These are phyloP conservation scores for Fistulinella staudtii DNA, from an alignment of 1,284 basidiomycete genomes.

Conservation along the genomic window DNA sequence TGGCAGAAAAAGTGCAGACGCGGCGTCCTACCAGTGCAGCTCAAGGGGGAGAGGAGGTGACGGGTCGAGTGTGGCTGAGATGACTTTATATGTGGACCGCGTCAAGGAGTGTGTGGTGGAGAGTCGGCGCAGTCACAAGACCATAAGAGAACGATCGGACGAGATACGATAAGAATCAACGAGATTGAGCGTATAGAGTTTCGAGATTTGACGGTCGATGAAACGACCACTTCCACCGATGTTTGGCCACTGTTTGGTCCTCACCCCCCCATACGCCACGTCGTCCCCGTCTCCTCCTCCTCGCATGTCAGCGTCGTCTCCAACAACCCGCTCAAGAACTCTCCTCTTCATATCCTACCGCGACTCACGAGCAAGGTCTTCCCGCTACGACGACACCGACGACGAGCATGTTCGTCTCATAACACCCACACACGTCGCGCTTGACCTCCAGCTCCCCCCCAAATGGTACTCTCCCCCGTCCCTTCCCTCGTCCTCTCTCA, in stretches of 20 bases:
- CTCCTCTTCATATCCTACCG: constrained; percentile 94
- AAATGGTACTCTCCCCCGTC: constrained; percentile 51
- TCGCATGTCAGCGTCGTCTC: constrained; percentile 35
- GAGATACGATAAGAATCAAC: constrained; percentile 30
- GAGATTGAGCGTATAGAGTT: constrained; percentile 16
- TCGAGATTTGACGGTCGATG: constrained; percentile 25
- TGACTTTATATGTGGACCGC: constrained; percentile 25
- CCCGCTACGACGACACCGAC: constrained; percentile 42
- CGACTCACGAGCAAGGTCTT: constrained; percentile 66
- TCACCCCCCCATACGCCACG: constrained; percentile 13
- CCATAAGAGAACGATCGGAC: constrained; percentile 31
- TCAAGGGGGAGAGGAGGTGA: no score
- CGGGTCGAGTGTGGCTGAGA: no score
- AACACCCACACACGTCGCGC: constrained; percentile 40
- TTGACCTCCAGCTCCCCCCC: constrained; percentile 67
- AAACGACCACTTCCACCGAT: no score
- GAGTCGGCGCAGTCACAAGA: constrained; percentile 30
- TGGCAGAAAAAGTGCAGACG: no score
- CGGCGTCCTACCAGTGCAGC: no score
- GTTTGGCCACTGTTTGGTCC: constrained; percentile 28
- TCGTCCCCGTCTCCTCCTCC: constrained; percentile 6
- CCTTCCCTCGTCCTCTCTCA: constrained; percentile 1
- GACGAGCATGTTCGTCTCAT: constrained; percentile 78
- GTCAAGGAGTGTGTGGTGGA: constrained; percentile 13
- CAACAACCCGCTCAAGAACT: constrained; percentile 82